A percentile compares a stretch with the other conserved stretches of the same genome.
These are phyloP conservation scores for Rhizophagus sp. DNA, from an alignment of 192 early-diverging fungal species.

Conservation along the genomic window DNA sequence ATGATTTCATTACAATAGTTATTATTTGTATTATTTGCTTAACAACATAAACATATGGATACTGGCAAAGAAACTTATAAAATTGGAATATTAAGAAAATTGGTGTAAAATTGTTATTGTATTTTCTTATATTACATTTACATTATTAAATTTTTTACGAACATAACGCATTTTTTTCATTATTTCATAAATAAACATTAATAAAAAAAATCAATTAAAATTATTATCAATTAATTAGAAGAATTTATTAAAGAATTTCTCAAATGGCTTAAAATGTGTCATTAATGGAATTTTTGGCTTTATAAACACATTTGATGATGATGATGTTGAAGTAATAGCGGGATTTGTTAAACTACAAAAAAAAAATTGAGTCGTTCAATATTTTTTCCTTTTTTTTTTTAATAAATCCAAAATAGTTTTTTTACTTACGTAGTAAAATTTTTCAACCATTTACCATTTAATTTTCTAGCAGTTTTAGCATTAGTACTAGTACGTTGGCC, in stretches of 20 bases:
- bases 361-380: not conserved
- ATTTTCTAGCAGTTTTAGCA: slow-evolving; percentile 79
- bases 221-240: not conserved
- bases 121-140: not conserved
- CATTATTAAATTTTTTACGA: not conserved
- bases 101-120: not conserved
- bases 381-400: no score
- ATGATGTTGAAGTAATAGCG: not conserved
- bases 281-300: not conserved
- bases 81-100: no score
- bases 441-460: slow-evolving; percentile 64
- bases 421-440: slow-evolving; percentile 10
- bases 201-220: no score
- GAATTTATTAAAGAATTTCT: not conserved
- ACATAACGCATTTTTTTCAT: no score
- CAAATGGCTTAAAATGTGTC: slow-evolving; percentile 1
- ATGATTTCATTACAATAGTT: no score
- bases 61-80: no score
- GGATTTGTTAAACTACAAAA: not conserved
- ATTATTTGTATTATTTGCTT: no score
- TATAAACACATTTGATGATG: not conserved
- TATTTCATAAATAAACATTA: not conserved
- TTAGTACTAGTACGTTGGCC: slow-evolving; percentile 90
- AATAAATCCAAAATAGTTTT: no score
- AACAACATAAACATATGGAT: no score